A percentile compares a stretch with the other conserved stretches of the same genome.
These are phyloP conservation scores for Tricharina praecox DNA, from an alignment of 495 filamentous ascomycete species.

Conservation along the genomic window DNA sequence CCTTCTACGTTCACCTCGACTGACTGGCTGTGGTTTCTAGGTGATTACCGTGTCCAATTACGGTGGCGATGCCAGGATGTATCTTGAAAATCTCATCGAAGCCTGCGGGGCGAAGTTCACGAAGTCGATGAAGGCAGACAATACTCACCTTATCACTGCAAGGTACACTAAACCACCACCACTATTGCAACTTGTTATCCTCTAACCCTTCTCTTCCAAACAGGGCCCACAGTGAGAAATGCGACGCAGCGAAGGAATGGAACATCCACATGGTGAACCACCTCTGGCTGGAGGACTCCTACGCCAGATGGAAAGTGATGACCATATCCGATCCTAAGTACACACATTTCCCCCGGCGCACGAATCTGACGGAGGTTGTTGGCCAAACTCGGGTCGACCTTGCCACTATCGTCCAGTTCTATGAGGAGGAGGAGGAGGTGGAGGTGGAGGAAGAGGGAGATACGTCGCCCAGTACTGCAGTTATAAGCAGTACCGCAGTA, in stretches of 20 bases:
- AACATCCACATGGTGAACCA: conserved; percentile 80
- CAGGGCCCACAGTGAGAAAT: conserved; percentile 75
- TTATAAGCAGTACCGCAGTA: neutral
- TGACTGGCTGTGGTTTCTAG: conserved; percentile 9
- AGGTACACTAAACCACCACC: conserved; percentile 6
- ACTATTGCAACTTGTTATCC: conserved; percentile 6
- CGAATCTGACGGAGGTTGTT: conserved; percentile 82
- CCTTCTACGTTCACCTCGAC: neutral
- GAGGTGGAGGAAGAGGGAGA: neutral
- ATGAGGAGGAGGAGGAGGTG: conserved; percentile 5
- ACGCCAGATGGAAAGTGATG: conserved; percentile 64
- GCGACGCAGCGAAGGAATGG: conserved; percentile 80
- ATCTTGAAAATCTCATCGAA: conserved; percentile 77
- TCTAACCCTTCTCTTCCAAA: conserved; percentile 3
- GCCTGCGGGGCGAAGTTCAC: conserved; percentile 75
- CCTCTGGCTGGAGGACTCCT: conserved; percentile 94
- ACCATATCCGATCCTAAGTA: conserved; percentile 52
- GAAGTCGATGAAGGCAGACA: conserved; percentile 80
- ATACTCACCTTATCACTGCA: conserved; percentile 89
- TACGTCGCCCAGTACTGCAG: neutral
- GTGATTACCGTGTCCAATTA: conserved; percentile 86
- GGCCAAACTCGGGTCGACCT: conserved; percentile 62
- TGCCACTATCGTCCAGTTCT: conserved; percentile 37
- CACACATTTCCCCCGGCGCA: conserved; percentile 64
- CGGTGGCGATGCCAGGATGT: conserved; percentile 78